These are phyloP conservation scores for Russula olivacea DNA, from an alignment of 768 basidiomycete genomes.

Conservation along the genomic window DNA sequence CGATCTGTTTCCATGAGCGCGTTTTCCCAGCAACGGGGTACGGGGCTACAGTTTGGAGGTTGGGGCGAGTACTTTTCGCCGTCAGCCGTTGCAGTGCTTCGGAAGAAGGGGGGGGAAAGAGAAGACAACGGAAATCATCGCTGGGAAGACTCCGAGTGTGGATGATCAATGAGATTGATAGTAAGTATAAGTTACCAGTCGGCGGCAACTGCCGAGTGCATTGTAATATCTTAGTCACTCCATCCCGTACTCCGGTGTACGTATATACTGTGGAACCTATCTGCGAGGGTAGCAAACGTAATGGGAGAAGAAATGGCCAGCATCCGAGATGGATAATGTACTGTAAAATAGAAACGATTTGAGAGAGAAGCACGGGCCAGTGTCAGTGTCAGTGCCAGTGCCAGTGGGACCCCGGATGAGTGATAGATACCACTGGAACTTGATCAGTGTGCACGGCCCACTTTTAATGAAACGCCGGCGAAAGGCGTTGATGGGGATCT, in stretches of 20 bases:
- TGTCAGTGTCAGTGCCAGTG: not conserved
- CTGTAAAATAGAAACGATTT: too few relatives aligned
- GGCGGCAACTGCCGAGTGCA: constrained; percentile 1
- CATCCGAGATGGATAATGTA: not conserved
- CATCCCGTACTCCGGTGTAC: not conserved
- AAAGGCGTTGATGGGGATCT: not conserved
- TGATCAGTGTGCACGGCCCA: not conserved
- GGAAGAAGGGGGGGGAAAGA: not conserved
- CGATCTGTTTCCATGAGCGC: not conserved
- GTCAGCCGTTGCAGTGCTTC: not conserved
- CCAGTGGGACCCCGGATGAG: constrained; percentile 10
- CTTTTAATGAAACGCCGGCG: not conserved
- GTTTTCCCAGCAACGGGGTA: not conserved
- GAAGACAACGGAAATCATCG: not conserved
- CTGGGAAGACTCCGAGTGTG: not conserved
- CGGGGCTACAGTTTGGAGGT: not conserved
- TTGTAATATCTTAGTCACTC: not conserved
- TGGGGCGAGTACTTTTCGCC: not conserved
- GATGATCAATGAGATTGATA: not conserved
- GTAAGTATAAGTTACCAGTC: not conserved
- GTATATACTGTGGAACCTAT: not conserved
- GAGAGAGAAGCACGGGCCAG: not conserved
- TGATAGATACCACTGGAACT: constrained; percentile 5
- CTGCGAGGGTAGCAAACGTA: not conserved
- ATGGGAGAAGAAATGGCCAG: not conserved